These are phyloP conservation scores for Dipteronia sinensis DNA, from an alignment of 345 rosid species.

Conservation along the genomic window DNA sequence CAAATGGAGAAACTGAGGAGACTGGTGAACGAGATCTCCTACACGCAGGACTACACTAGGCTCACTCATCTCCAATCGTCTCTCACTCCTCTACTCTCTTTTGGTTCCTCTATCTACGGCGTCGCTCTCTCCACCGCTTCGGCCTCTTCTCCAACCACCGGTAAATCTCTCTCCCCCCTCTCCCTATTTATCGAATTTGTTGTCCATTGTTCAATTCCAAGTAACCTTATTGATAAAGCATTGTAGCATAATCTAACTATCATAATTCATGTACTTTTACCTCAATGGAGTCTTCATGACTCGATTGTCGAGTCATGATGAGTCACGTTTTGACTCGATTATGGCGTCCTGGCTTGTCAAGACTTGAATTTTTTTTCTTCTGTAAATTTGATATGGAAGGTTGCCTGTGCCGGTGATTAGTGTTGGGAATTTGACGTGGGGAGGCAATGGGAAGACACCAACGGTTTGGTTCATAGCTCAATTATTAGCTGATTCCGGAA, in stretches of 20 bases:
- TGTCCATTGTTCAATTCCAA: no score
- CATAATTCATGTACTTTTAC: no score
- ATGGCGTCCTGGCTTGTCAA: no score
- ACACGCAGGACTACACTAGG: slow-evolving; percentile 43
- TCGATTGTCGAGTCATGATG: no score
- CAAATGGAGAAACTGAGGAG: slow-evolving; percentile 58
- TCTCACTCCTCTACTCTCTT: slow-evolving; percentile 52
- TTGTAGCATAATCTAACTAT: no score
- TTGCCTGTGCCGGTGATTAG: slow-evolving; percentile 84
- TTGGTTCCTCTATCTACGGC: slow-evolving; percentile 58
- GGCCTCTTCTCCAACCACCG: slow-evolving; percentile 52
- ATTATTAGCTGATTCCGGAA: slow-evolving; percentile 47
- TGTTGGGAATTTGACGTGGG: slow-evolving; percentile 92
- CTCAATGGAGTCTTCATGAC: no score
- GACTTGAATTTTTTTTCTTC: background rate
- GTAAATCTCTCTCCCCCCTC: slow-evolving; percentile 32
- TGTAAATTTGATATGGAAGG: slow-evolving; percentile 37
- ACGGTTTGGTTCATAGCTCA: slow-evolving; percentile 74
- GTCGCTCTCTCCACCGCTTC: slow-evolving; percentile 49
- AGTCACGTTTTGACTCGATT: no score
- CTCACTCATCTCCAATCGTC: slow-evolving; percentile 51
- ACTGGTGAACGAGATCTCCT: slow-evolving; percentile 64
- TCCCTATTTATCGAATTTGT: no score
- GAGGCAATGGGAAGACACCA: slow-evolving; percentile 96
- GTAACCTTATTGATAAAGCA: no score